These are phyloP conservation scores for Hordeum pubiflorum DNA, from an alignment of 202 grass and related monocot species.

Conservation along the genomic window DNA sequence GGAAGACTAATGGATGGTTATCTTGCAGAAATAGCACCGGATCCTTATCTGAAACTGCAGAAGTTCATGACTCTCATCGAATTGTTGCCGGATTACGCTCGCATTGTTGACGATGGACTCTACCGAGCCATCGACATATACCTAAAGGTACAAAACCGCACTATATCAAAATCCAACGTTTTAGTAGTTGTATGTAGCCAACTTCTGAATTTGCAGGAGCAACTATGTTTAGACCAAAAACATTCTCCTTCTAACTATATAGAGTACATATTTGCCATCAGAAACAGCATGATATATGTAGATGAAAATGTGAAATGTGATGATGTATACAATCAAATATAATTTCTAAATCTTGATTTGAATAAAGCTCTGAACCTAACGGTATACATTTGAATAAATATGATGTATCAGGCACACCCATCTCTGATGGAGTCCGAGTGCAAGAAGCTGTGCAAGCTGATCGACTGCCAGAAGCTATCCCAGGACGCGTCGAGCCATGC, in stretches of 20 bases:
- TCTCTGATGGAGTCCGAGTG: conserved; percentile 80
- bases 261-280: not conserved
- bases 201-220: not conserved
- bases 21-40: conserved; percentile 82
- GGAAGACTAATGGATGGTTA: conserved; percentile 86
- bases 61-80: conserved; percentile 94
- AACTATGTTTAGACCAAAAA: not conserved
- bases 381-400: too few species aligned
- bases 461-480: conserved; percentile 93
- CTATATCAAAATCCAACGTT: not conserved
- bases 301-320: not conserved
- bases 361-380: not conserved
- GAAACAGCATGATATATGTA: not conserved
- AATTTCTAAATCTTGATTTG: not conserved
- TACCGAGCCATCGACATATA: conserved; percentile 92
- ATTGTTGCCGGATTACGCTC: conserved; percentile 73
- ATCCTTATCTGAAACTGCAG: conserved; percentile 74
- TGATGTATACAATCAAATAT: not conserved
- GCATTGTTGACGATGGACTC: conserved; percentile 76
- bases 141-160: conserved; percentile 57
- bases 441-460: conserved; percentile 93
- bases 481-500: conserved; percentile 84
- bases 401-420: conserved; percentile 56
- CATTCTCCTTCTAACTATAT: not conserved
- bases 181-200: not conserved